A percentile compares a stretch with the other conserved stretches of the same genome.
phyloP scores from a whole-genome alignment of 805 yeast genomes.

The Groenewaldozyma tartarivorans region DNA sequence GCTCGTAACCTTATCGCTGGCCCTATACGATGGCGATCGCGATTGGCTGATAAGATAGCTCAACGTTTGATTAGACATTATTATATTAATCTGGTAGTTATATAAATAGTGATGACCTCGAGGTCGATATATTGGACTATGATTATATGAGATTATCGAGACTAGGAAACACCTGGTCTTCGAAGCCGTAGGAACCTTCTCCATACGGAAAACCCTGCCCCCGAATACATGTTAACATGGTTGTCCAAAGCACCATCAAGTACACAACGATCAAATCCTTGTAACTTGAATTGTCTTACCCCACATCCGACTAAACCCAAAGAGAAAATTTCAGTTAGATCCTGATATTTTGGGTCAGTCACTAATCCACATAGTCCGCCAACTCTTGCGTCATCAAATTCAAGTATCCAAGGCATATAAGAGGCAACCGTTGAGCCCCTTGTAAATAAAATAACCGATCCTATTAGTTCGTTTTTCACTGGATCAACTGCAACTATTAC shows the following conservation, averaged over 20 bases:
- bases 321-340: conserved; percentile 44
- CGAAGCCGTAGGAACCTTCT: conserved; percentile 16
- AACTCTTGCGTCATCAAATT: conserved; percentile 27
- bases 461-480: conserved; percentile 42
- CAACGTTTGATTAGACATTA: too few species aligned
- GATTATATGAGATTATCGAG: too few species aligned
- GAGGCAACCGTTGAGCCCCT: conserved; percentile 36
- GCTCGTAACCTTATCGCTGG: too few species aligned
- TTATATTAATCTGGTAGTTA: too few species aligned
- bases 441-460: conserved; percentile 31
- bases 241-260: conserved; percentile 19
- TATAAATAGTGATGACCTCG: too few species aligned
- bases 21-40: too few species aligned
- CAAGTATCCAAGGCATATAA: conserved; percentile 44
- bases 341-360: conserved; percentile 41
- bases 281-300: conserved; percentile 36
- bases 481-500: conserved; percentile 48
- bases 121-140: too few species aligned
- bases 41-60: too few species aligned
- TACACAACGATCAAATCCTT: conserved; percentile 23
- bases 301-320: conserved; percentile 51
- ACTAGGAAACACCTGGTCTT: conserved; percentile 2
- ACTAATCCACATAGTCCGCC: conserved; percentile 47
- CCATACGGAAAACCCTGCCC: conserved; percentile 21
- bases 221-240: conserved; percentile 15